Evolutionary conservation across 176 grass and related monocot species (phyloP).

Genomic region (Carex pumila): DNA sequence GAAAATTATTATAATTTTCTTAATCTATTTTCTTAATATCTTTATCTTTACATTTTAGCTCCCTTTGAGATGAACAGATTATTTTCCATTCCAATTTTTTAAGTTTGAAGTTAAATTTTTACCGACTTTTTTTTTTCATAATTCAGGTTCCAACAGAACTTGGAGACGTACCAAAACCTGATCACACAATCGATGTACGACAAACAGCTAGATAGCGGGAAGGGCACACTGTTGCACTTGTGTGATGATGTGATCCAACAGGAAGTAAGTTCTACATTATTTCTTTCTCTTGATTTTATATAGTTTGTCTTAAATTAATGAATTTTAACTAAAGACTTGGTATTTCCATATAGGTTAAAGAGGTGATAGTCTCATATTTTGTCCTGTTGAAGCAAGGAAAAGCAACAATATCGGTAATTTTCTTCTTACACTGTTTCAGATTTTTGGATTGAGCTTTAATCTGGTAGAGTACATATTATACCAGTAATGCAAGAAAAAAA

Average conservation of each 20-base stretch:
- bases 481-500: not conserved
- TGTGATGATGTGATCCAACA: conserved; percentile 96
- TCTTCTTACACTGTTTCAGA: not conserved
- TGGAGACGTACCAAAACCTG: conserved; percentile 80
- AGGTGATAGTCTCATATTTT: conserved; percentile 78
- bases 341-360: conserved; percentile 53
- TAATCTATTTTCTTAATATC: not conserved
- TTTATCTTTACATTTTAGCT: not conserved
- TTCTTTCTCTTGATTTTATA: not conserved
- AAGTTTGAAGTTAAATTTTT: not conserved
- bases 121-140: not conserved
- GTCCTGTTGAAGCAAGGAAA: conserved; percentile 85
- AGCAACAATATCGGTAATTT: conserved; percentile 47
- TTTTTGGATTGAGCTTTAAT: not conserved
- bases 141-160: conserved; percentile 82
- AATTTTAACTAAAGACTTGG: not conserved
- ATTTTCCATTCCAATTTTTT: not conserved
- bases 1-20: not conserved
- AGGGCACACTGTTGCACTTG: conserved; percentile 88
- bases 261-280: conserved; percentile 45
- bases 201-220: conserved; percentile 95
- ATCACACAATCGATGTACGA: conserved; percentile 95
- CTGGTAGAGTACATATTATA: not conserved
- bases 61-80: not conserved
- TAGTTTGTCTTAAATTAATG: no score